Evolutionary conservation across 257 asterid genomes (phyloP), one percentile per base, ranked within the genome.

Genomic region (Solanum piurae): DNA sequence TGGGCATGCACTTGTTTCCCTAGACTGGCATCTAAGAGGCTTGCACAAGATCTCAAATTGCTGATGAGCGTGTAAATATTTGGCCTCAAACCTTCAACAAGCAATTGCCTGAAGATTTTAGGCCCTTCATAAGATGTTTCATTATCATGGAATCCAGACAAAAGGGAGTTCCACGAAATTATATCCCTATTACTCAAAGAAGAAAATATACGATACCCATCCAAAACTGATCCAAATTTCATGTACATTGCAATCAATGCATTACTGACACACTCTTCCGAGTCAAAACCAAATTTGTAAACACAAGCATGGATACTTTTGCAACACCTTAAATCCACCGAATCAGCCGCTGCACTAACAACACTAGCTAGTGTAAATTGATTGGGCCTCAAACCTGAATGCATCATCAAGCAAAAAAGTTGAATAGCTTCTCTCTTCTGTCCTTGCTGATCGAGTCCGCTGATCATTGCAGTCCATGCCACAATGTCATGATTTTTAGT

Each of bases 1-100:
- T 83, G 94, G 6, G 94, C 86, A 90, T 96, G 98, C 66, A 96
- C 95, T 91, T 96, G 98, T 88, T 92, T 93, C 90, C 98, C 98
- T 21, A 90, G 87, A 86, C 87, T 87, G 86, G 87, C 55, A 88
- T 94, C 88, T 42, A 86, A 89, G 55, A 89, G 93, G 90, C 94
- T 93, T 14, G 98, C 89, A 91, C 95, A 94, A 86, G 93, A 90
- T 89, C 95, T 93, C 89, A 96, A 84, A 74, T 86, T 91, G 95
- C 98, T 94, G 83, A 94, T 86, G 88, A 92, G 94, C 71, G 98
- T 93, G 90, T 91, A 94, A 89, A 94, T 87, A 88, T 95, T 93
- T 62, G 98, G 98, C 91, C 84, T 92, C 87, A 92, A 88, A 88
- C 95, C 95, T 91, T 93, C 95, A 10, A 44, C 40, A 84, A 96